Evolutionary conservation across 2,329 filamentous ascomycete genomes (phyloP).

Genomic region (Herpotrichia juniperi): DNA sequence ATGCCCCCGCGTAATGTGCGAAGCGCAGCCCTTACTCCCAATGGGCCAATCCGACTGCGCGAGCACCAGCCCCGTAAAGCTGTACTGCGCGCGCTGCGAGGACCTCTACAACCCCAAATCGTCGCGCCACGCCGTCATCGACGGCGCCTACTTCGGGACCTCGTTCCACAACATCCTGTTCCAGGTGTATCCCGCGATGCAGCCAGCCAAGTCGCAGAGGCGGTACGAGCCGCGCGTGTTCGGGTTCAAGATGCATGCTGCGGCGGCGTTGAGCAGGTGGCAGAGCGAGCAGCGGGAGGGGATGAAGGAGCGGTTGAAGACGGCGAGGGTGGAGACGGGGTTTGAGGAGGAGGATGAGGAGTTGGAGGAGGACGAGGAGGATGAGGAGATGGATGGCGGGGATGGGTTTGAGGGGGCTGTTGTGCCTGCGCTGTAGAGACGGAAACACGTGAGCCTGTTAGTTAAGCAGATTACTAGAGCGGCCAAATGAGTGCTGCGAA

Average conservation of each 20-base stretch:
- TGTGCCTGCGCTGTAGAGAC: slow-evolving; percentile 20
- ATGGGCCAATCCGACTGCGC: slow-evolving; percentile 93
- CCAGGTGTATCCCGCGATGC: slow-evolving; percentile 92
- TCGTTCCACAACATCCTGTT: slow-evolving; percentile 99
- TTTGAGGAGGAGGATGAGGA: slow-evolving; percentile 73
- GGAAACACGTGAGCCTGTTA: no score
- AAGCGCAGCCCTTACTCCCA: slow-evolving; percentile 88
- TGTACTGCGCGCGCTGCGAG: slow-evolving; percentile 97
- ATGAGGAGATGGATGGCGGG: slow-evolving; percentile 50
- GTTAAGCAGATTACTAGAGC: no score
- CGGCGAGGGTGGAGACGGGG: slow-evolving; percentile 72
- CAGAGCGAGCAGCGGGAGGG: slow-evolving; percentile 81
- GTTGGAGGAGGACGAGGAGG: slow-evolving; percentile 64
- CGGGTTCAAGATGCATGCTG: slow-evolving; percentile 93
- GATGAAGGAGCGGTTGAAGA: slow-evolving; percentile 78
- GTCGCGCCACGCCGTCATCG: slow-evolving; percentile 90
- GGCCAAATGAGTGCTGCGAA: no score
- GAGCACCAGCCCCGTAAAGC: slow-evolving; percentile 88
- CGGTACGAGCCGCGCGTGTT: slow-evolving; percentile 91
- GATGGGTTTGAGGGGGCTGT: slow-evolving; percentile 35
- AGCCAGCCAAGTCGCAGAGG: slow-evolving; percentile 82
- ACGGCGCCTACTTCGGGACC: slow-evolving; percentile 97
- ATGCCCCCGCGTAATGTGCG: slow-evolving; percentile 94
- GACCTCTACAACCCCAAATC: slow-evolving; percentile 99
- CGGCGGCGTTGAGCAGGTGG: slow-evolving; percentile 88